phyloP scores from a whole-genome alignment of 2,329 filamentous ascomycete genomes.

The Neofusicoccum kwambonambiense region DNA sequence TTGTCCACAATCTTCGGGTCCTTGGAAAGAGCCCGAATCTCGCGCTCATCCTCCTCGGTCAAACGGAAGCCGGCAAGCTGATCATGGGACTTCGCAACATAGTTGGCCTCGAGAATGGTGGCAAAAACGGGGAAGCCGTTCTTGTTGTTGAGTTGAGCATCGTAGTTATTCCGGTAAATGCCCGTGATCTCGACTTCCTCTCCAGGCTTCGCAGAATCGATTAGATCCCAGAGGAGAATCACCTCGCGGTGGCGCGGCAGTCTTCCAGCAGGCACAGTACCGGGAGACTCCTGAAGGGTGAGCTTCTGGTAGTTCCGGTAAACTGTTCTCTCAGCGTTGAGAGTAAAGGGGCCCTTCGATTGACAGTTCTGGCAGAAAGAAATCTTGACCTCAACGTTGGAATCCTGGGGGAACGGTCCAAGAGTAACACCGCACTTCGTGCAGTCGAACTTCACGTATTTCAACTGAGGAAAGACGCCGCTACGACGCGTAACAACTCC shows the following conservation, averaged over 20 bases:
- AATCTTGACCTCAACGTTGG: conserved; percentile 93
- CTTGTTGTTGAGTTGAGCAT: conserved; percentile 95
- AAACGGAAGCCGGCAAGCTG: conserved; percentile 94
- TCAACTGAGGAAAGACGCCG: conserved; percentile 95
- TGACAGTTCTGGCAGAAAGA: conserved; percentile 96
- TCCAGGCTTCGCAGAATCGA: conserved; percentile 93
- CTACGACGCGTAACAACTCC: conserved; percentile 93
- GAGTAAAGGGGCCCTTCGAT: conserved; percentile 86
- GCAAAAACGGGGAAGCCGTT: conserved; percentile 99
- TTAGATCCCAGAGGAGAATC: conserved; percentile 93
- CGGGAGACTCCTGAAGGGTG: conserved; percentile 93
- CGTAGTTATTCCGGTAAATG: conserved; percentile 97
- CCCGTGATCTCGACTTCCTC: conserved; percentile 97
- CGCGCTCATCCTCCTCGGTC: conserved; percentile 90
- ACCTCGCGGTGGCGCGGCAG: conserved; percentile 91
- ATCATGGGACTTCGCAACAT: conserved; percentile 94
- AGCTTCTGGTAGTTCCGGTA: conserved; percentile 99
- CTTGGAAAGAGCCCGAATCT: conserved; percentile 82
- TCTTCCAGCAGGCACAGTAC: conserved; percentile 92
- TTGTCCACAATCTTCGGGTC: conserved; percentile 93
- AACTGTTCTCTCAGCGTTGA: conserved; percentile 96
- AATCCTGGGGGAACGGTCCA: conserved; percentile 96
- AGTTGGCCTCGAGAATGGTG: conserved; percentile 95
- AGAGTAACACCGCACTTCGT: conserved; percentile 87
- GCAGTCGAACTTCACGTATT: conserved; percentile 98